These are phyloP conservation scores for Apiospora sp. DNA, from an alignment of 2,329 filamentous ascomycete species.

Conservation along the genomic window DNA sequence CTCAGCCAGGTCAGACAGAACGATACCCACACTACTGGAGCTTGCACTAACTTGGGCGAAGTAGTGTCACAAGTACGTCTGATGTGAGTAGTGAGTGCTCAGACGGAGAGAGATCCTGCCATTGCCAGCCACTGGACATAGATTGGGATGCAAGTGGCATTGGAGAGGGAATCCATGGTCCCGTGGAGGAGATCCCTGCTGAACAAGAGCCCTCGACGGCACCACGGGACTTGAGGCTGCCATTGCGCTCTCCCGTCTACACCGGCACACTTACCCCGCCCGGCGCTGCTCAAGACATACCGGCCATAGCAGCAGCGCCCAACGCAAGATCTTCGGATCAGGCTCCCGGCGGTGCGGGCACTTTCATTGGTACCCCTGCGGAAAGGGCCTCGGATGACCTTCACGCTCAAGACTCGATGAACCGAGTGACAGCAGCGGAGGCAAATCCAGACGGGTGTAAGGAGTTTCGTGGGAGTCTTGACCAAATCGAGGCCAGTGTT, in stretches of 20 bases:
- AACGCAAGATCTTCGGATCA: slow-evolving; percentile 31
- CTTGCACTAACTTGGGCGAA: background rate
- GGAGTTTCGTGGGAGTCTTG: slow-evolving; percentile 81
- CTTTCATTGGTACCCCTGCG: slow-evolving; percentile 81
- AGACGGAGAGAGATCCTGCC: background rate
- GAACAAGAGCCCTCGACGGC: slow-evolving; percentile 28
- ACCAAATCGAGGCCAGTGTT: no score
- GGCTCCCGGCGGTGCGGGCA: slow-evolving; percentile 57
- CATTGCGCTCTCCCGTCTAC: slow-evolving; percentile 41
- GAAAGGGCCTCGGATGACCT: slow-evolving; percentile 77
- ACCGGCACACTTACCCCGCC: slow-evolving; percentile 34
- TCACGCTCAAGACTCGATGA: slow-evolving; percentile 80
- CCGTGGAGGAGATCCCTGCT: background rate
- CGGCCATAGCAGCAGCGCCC: slow-evolving; percentile 30
- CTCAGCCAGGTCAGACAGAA: background rate
- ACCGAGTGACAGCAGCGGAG: slow-evolving; percentile 78
- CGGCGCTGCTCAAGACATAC: slow-evolving; percentile 31
- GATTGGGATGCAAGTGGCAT: background rate
- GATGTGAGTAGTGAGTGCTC: background rate
- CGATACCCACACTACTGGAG: background rate
- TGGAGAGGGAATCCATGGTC: background rate
- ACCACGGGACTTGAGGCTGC: slow-evolving; percentile 33
- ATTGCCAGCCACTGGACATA: background rate
- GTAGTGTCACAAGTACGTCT: background rate
- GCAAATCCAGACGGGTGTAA: slow-evolving; percentile 75